Conservation (phyloP, 768 basidiomycete species). For the Mycena capillaripes region DNA sequence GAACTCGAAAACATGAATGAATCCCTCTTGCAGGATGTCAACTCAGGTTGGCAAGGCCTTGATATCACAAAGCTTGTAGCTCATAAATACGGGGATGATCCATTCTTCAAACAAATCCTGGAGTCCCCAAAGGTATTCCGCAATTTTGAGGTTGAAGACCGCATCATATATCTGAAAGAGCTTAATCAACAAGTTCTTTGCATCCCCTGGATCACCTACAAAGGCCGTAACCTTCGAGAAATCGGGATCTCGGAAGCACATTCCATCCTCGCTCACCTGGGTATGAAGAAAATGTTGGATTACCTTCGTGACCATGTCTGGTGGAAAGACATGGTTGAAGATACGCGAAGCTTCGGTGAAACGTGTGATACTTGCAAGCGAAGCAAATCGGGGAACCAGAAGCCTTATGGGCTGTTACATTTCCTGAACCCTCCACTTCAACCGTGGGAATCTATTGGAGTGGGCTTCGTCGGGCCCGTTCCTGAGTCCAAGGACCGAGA, state of each 20-base stretch:
- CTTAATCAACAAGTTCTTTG: neutral
- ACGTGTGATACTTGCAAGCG: neutral
- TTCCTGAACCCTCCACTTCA: neutral
- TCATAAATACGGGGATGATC: neutral
- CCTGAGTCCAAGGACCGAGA: conserved; percentile 5
- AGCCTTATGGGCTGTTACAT: neutral
- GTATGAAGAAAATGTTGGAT: neutral
- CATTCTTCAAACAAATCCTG: conserved; percentile 1
- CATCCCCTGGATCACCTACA: neutral
- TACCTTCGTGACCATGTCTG: conserved; percentile 3
- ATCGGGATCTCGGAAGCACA: neutral
- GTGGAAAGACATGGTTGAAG: conserved; percentile 14
- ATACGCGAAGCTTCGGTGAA: neutral
- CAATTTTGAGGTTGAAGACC: neutral
- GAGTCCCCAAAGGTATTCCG: neutral
- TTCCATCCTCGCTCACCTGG: neutral
- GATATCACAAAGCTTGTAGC: neutral
- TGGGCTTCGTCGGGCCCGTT: conserved; percentile 8
- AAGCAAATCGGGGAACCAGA: neutral
- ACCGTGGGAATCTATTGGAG: neutral
- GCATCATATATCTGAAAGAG: neutral
- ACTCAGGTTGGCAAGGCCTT: neutral
- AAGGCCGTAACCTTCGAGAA: neutral
- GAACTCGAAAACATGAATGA: neutral
- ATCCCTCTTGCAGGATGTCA: neutral